Percentiles rank a stretch among this genome's conserved stretches.
Evolutionary conservation across 352 stramenopile genomes (phyloP).

Genomic region (Phytophthora europaea): DNA sequence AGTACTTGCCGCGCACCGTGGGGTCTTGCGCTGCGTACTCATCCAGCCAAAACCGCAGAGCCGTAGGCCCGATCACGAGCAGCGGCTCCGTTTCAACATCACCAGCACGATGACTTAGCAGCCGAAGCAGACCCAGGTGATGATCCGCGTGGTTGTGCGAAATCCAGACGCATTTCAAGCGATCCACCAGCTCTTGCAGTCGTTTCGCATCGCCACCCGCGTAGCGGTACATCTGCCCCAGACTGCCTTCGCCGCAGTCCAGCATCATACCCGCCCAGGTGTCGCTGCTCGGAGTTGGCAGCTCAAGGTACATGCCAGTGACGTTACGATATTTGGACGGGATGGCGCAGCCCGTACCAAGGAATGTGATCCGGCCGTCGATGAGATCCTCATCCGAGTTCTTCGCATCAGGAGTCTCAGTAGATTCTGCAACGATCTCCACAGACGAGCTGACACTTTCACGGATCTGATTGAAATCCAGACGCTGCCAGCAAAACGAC

Average conservation of each 20-base stretch:
- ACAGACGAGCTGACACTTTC: constrained; percentile 34
- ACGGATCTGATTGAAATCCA: constrained; percentile 63
- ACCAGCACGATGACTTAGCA: constrained; percentile 83
- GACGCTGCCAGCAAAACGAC: constrained; percentile 53
- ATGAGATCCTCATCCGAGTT: constrained; percentile 33
- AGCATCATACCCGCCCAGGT: constrained; percentile 87
- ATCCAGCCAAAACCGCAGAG: constrained; percentile 91
- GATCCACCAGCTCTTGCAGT: constrained; percentile 64
- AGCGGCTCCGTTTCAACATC: constrained; percentile 63
- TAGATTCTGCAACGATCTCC: constrained; percentile 10
- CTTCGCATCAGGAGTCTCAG: background rate
- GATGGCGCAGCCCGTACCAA: constrained; percentile 97
- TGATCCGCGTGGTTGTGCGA: constrained; percentile 99
- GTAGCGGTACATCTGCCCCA: constrained; percentile 92
- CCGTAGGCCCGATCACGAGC: constrained; percentile 93
- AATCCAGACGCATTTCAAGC: constrained; percentile 96
- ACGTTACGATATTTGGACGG: constrained; percentile 99
- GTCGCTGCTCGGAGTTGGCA: constrained; percentile 33
- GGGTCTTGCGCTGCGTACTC: constrained; percentile 92
- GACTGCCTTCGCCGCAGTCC: constrained; percentile 97
- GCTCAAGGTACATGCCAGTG: constrained; percentile 94
- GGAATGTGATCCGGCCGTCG: constrained; percentile 91
- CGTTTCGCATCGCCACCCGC: constrained; percentile 49
- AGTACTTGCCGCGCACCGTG: constrained; percentile 83
- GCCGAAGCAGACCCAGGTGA: constrained; percentile 94